Base-by-base conservation (phyloP, 2,329 filamentous ascomycete genomes). In the Botrytis porri region DNA sequence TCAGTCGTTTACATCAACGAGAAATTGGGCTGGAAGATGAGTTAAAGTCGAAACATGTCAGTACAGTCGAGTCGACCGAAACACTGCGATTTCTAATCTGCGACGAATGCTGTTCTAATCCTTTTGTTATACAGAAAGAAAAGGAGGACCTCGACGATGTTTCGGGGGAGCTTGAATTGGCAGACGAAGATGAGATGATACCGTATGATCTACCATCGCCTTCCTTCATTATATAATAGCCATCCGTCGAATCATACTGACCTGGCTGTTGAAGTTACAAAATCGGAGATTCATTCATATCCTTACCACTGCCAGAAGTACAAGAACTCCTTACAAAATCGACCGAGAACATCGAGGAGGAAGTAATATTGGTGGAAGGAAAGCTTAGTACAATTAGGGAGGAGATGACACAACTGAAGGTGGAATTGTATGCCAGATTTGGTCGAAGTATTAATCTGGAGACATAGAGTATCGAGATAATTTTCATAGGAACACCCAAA, bases 131-230 rank as follows among this genome's bases (percentile, higher is more conserved):
- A 71, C 80, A 98, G 95, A 98, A 98, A 85, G 95, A 98, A 83
- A 98, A 98, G 84, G 96, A 99, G 83, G 96, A 98, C 81, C 88
- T 98, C 5, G 95, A 98, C 81, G 96, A 99, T 82, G 88, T 99
- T 71, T 92, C 92, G 2, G 93, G 88, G 71, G 96, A 99, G 82
- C 87, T 99, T 64, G 96, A 99, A 84, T 89, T 99, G 29, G 93
- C 94, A 70, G 95, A 98, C 82, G 96, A 99, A 82, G 95, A 98
- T 78, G 94, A 97, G 70, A 90, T 92, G 80, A 90, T 99, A 35
- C 95, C 93, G 93, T 98, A 87, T 43, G 75, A 69, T n/a, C 3
- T 37, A 18, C 22, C 39, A 25, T 25, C 39, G 20, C 45, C 43
- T 54, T 51, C 45, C 10, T 32, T 35, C 20, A 60, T 12, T 29